phyloP scores from a whole-genome alignment of 345 rosid species.

The Moringa oleifera region DNA sequence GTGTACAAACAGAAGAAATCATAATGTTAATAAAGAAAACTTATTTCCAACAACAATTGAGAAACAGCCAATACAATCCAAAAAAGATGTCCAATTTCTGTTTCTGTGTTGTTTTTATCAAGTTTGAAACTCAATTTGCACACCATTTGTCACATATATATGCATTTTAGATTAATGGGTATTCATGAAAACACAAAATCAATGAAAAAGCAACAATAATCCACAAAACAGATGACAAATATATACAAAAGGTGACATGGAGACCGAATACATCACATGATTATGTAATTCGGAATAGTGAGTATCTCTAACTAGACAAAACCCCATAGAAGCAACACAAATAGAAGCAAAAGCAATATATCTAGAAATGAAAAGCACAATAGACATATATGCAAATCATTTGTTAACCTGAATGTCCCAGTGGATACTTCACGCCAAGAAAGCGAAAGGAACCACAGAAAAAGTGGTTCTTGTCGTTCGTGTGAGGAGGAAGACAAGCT shows the following conservation, averaged over 20 bases:
- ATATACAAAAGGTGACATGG: background rate
- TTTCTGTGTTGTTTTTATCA: no score
- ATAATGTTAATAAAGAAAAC: no score
- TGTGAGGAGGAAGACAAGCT: constrained; percentile 24
- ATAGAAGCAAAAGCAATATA: constrained; percentile 2
- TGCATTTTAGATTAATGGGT: background rate
- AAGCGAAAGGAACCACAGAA: constrained; percentile 15
- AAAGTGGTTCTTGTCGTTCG: constrained; percentile 17
- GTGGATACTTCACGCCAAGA: constrained; percentile 13
- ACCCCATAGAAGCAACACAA: background rate
- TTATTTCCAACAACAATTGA: no score
- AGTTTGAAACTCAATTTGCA: no score
- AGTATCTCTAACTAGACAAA: constrained; percentile 11
- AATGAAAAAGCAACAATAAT: background rate
- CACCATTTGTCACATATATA: no score
- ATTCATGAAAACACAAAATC: background rate
- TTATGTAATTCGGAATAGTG: constrained; percentile 11
- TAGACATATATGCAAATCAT: background rate
- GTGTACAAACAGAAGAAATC: no score
- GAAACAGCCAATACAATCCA: no score
- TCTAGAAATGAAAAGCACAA: background rate
- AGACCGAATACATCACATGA: background rate
- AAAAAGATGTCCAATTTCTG: no score
- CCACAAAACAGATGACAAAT: background rate
- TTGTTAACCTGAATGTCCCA: constrained; percentile 41